Base-by-base conservation (phyloP, 1,139 yeast species). In the Pichia norvegensis region DNA sequence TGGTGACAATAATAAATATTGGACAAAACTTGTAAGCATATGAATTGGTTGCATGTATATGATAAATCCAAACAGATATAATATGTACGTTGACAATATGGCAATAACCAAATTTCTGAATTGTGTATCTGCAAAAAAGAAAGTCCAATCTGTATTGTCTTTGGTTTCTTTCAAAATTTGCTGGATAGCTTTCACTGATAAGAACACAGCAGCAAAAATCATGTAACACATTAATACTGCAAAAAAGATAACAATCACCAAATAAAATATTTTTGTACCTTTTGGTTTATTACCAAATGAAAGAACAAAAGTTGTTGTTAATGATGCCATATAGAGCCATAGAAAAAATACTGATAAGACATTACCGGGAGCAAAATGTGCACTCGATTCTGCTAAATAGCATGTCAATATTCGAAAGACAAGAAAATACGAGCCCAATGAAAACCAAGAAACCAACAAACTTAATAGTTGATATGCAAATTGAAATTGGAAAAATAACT, bases 281-380 rank as follows among this genome's bases (percentile, higher is more conserved):
- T 81, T 83, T 2, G 98, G 98, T 48, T 90, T 82, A 63, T 92
- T 92, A 61, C 98, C 98, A 65, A 92, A 82, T 42, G 96, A 81
- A 52, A 92, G 68, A 45, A 92, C 90, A 65, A 92, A 92, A 17
- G 95, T 87, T 2, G 96, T 84, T 16, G 87, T 84, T n/a, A 92
- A 66, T 14, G 95, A 86, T 2, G 92, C 86, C 47, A 87, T 73
- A 60, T 92, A 92, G 33, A 92, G 67, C 97, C 97, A 92, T 17
- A 90, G 66, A 60, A 92, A 84, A 1, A 90, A 73, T 9, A 85
- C 92, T 4, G 95, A 81, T 31, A 92, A 69, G 6, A 84, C 72
- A 47, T 79, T 79, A 29, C 97, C 72, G 10, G 78, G 79, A 2
- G 79, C 69, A 62, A 78, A 76, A 46, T 73, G 56, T 60, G 76